phyloP scores from a whole-genome alignment of 768 basidiomycete species.

The Nevesoporus exiguus region DNA sequence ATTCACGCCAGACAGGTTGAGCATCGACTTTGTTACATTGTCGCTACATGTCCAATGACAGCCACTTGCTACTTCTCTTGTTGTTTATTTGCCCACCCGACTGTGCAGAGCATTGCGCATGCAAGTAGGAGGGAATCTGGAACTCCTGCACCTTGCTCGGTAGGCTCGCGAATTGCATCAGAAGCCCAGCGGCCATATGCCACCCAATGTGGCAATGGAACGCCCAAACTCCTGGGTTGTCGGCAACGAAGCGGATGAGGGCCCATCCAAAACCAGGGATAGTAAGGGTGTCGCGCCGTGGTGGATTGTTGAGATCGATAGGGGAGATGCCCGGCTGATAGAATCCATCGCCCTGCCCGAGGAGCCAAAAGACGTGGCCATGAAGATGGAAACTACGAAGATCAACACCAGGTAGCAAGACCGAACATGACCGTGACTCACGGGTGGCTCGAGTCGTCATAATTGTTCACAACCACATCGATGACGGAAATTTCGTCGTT shows the following conservation, averaged over 20 bases:
- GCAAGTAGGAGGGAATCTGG: slow-evolving; percentile 33
- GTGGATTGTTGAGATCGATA: slow-evolving; percentile 35
- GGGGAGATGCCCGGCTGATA: slow-evolving; percentile 28
- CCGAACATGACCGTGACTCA: slow-evolving; percentile 5
- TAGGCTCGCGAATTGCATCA: slow-evolving; percentile 40
- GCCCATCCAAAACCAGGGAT: slow-evolving; percentile 38
- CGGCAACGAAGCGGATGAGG: slow-evolving; percentile 39
- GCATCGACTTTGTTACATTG: too few relatives aligned
- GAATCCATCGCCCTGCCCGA: slow-evolving; percentile 35
- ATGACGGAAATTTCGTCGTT: slow-evolving; percentile 28
- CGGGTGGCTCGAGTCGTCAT: slow-evolving; percentile 32
- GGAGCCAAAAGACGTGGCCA: slow-evolving; percentile 35
- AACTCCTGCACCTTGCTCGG: slow-evolving; percentile 34
- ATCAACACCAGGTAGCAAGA: not conserved
- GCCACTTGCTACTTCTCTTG: slow-evolving; percentile 21
- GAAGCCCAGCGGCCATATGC: slow-evolving; percentile 40
- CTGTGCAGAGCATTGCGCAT: slow-evolving; percentile 35
- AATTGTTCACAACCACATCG: slow-evolving; percentile 22
- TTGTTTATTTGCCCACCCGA: slow-evolving; percentile 19
- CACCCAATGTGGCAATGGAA: slow-evolving; percentile 43
- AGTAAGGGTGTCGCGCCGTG: slow-evolving; percentile 41
- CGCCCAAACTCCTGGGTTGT: slow-evolving; percentile 46
- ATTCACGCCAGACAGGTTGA: not conserved
- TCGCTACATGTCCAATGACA: slow-evolving; percentile 19
- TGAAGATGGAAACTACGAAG: slow-evolving; percentile 36